Conservation (phyloP, 148 eudicot genomes). For the Rhododendron griersonianum region DNA sequence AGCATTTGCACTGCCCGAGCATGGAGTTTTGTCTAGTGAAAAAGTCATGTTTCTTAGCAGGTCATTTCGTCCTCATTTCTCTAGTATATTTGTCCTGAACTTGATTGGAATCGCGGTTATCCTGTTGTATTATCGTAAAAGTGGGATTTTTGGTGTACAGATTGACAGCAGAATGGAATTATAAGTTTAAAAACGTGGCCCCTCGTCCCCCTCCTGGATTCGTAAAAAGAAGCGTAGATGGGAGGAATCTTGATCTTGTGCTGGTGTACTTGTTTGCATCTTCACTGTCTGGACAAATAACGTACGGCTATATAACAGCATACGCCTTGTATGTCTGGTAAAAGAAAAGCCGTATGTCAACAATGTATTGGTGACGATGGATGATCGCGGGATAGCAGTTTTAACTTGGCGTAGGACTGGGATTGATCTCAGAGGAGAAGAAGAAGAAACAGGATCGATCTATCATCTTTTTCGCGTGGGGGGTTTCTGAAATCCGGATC, state of each 20-base stretch:
- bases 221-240: too few relatives aligned
- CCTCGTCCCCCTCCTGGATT: neutral
- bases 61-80: neutral
- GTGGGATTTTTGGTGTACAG: neutral
- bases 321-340: neutral
- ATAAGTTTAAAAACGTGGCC: neutral
- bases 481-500: too few relatives aligned
- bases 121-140: neutral
- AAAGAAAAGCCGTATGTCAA: neutral
- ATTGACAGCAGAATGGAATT: neutral
- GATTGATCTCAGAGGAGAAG: neutral
- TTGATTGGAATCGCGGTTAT: neutral
- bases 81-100: neutral
- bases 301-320: too few relatives aligned
- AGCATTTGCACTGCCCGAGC: neutral
- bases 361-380: neutral
- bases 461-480: neutral
- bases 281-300: too few relatives aligned
- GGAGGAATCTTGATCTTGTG: too few relatives aligned
- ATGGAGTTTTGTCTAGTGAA: neutral
- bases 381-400: neutral
- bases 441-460: neutral
- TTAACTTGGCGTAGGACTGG: too few relatives aligned
- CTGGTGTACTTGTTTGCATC: too few relatives aligned
- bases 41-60: too few relatives aligned